Conservation (phyloP, 1,284 basidiomycete genomes). For the Ustanciosporium gigantosporum region DNA sequence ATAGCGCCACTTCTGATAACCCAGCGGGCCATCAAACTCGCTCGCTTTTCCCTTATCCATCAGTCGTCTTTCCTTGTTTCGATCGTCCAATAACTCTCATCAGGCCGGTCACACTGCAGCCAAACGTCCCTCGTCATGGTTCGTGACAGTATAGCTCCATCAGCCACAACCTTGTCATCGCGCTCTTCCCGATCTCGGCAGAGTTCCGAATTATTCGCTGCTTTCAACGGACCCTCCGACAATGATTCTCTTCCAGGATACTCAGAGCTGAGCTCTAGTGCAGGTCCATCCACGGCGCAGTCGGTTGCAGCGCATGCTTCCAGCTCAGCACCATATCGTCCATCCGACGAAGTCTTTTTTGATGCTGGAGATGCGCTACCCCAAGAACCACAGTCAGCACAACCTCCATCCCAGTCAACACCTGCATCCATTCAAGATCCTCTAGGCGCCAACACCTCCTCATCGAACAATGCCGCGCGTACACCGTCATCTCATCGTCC, state of each 20-base stretch:
- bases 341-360: conserved; percentile 44
- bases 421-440: conserved; percentile 15
- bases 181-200: conserved; percentile 19
- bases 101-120: too few relatives aligned
- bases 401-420: conserved; percentile 1
- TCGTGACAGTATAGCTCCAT: too few relatives aligned
- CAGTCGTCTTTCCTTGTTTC: too few relatives aligned
- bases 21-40: too few relatives aligned
- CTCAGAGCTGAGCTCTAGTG: conserved; percentile 11
- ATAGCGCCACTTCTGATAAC: too few relatives aligned
- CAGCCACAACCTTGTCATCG: too few relatives aligned
- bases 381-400: too few relatives aligned
- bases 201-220: conserved; percentile 28
- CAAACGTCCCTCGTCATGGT: too few relatives aligned
- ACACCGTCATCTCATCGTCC: not conserved
- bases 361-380: conserved; percentile 50
- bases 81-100: too few relatives aligned
- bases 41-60: too few relatives aligned
- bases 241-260: conserved; percentile 24
- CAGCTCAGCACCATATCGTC: not conserved
- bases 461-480: too few relatives aligned
- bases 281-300: conserved; percentile 1
- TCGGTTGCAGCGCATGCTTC: not conserved
- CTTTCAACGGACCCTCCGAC: conserved; percentile 22
- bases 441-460: conserved; percentile 25